Evolutionary conservation across 1,284 basidiomycete genomes (phyloP).

Genomic region (Phenoliferia sp.): DNA sequence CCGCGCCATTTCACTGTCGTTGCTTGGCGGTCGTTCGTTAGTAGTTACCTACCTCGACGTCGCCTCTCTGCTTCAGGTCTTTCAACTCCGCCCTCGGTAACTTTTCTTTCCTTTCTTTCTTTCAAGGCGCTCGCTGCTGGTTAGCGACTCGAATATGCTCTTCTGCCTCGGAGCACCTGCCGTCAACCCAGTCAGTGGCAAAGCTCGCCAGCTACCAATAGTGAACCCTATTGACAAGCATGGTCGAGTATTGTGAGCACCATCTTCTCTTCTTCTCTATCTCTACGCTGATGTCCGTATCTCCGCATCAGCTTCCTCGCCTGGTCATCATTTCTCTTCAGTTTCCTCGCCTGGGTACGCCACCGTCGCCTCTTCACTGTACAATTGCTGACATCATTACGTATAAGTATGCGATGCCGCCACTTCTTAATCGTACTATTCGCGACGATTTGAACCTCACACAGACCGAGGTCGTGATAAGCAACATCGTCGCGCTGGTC

Average conservation of each 20-base stretch:
- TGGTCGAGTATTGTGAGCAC: constrained; percentile 19
- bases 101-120: too few relatives aligned
- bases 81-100: too few relatives aligned
- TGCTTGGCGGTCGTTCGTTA: too few relatives aligned
- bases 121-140: too few relatives aligned
- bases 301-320: constrained; percentile 7
- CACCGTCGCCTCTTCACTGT: constrained; percentile 32
- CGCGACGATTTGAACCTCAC: constrained; percentile 55
- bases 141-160: too few relatives aligned
- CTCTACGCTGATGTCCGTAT: constrained; percentile 5
- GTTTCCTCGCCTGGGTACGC: constrained; percentile 59
- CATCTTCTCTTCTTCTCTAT: constrained; percentile 48
- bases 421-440: constrained; percentile 57
- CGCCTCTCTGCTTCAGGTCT: too few relatives aligned
- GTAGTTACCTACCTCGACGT: too few relatives aligned
- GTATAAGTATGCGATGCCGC: constrained; percentile 39
- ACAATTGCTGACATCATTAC: constrained; percentile 1
- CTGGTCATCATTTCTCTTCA: constrained; percentile 49
- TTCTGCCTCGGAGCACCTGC: background rate
- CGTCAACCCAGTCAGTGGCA: background rate
- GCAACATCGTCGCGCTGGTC: constrained; percentile 56
- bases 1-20: too few relatives aligned
- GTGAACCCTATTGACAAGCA: constrained; percentile 22
- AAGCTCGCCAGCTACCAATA: constrained; percentile 10
- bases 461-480: constrained; percentile 47